Evolutionary conservation across 495 filamentous ascomycete genomes (phyloP), one percentile per base, ranked within the genome.

Genomic region (Melanomma pulvis-pyrius): DNA sequence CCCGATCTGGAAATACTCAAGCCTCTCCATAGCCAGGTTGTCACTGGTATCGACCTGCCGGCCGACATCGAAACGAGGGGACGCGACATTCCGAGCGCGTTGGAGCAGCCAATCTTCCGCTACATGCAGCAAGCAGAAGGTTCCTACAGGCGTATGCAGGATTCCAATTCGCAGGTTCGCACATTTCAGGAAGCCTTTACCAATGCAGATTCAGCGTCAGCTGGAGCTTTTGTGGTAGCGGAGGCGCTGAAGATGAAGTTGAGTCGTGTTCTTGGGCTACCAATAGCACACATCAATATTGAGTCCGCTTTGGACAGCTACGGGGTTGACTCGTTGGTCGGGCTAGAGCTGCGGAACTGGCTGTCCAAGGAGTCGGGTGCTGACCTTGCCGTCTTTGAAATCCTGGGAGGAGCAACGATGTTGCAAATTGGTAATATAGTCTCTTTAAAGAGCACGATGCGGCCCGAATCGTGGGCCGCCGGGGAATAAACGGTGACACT

Each of bases 321-420:
- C n/a, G 57, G 57, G 0, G 28, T 54, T 8, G 59, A 62, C 46
- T 53, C 47, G 15, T 11, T 62, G 7, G 28, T 62, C 2, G 48
- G 36, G 1, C 11, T 62, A 2, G 59, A 62, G 36, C 11, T 62
- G 2, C 6, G 28, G 11, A 62, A 53, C 46, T 62, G 47, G 47
- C 15, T 62, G 22, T 1, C 21, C 1, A 52, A 44, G 21, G 59
- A 62, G 17, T 26, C 46, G 26, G 26, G 36, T 1, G 26, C 29
- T 3, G n/a, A 62, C 15, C 8, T 62, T 15, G 17, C 59, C 4
- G 24, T 62, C 1, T 62, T 62, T 4, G 47, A 54, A 6, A 52
- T 62, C 25, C 12, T 48, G n/a, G n/a, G n/a, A n/a, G n/a, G n/a
- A n/a, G n/a, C n/a, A n/a, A n/a, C n/a, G n/a, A n/a, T n/a, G n/a